Percentiles rank a stretch among this genome's conserved stretches.
Conservation (phyloP, 1,139 yeast species). For the Kodamaea suecica region DNA sequence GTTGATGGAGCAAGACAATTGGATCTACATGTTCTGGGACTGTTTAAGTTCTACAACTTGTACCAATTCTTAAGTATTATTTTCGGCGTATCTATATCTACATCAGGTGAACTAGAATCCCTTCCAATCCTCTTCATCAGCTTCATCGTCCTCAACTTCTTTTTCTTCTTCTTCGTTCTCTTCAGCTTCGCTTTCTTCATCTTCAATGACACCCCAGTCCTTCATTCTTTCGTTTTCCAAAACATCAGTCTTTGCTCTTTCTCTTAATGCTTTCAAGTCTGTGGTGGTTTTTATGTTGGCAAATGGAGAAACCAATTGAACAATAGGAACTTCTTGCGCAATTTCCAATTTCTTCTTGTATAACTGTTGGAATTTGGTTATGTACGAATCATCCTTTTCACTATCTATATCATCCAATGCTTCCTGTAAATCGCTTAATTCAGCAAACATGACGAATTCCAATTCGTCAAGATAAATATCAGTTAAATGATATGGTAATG, state of each 20-base stretch:
- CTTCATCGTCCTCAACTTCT: constrained; percentile 15
- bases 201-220: constrained; percentile 59
- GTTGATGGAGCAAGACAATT: too few species aligned
- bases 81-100: too few species aligned
- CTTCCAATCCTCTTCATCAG: constrained; percentile 46
- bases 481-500: constrained; percentile 79
- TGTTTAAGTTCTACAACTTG: too few species aligned
- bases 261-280: constrained; percentile 61
- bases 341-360: constrained; percentile 26
- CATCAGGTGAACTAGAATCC: constrained; percentile 31
- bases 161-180: constrained; percentile 20
- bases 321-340: constrained; percentile 51
- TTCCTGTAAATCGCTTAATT: constrained; percentile 38
- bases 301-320: constrained; percentile 56
- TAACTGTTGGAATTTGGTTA: constrained; percentile 26
- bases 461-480: constrained; percentile 86
- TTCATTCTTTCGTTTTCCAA: constrained; percentile 60
- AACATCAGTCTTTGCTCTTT: constrained; percentile 63
- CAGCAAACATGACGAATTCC: constrained; percentile 58
- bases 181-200: constrained; percentile 18
- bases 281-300: constrained; percentile 47
- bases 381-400: constrained; percentile 25
- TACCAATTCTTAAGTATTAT: too few species aligned
- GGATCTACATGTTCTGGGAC: too few species aligned
- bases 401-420: constrained; percentile 36